Percentiles rank a stretch among this genome's conserved stretches.
Conservation (phyloP, 1,284 basidiomycete species). For the Inonotus obliquus region DNA sequence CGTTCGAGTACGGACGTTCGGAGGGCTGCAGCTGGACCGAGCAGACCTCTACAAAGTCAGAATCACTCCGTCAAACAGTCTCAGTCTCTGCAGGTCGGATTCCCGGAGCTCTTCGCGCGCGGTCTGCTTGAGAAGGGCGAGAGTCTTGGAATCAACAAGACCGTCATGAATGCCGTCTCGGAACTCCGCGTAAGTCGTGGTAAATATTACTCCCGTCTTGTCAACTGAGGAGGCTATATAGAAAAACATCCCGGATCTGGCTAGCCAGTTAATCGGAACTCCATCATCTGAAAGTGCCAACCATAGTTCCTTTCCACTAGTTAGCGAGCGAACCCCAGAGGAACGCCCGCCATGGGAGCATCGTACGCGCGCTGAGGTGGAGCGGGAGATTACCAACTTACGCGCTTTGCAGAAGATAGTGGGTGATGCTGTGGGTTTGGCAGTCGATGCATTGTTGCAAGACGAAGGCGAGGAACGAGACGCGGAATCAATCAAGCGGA, state of each 20-base stretch:
- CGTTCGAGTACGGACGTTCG: constrained; percentile 20
- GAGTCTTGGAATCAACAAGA: constrained; percentile 75
- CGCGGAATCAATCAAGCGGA: constrained; percentile 33
- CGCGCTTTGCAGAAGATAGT: constrained; percentile 52
- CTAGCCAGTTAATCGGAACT: constrained; percentile 57
- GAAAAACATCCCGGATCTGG: constrained; percentile 80
- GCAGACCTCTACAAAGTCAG: constrained; percentile 2
- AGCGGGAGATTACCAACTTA: constrained; percentile 51
- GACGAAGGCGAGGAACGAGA: constrained; percentile 44
- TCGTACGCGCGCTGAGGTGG: constrained; percentile 59
- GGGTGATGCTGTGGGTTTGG: constrained; percentile 64
- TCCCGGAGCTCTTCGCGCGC: constrained; percentile 68
- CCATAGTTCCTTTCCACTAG: constrained; percentile 52
- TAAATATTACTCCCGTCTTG: background rate
- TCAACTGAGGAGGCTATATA: constrained; percentile 27
- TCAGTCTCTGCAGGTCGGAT: constrained; percentile 41
- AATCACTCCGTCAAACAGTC: constrained; percentile 23
- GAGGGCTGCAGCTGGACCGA: constrained; percentile 7
- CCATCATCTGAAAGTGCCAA: constrained; percentile 41
- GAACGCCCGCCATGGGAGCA: constrained; percentile 65
- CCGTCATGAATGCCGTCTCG: constrained; percentile 69
- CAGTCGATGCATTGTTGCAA: constrained; percentile 61
- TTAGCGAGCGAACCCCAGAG: constrained; percentile 50
- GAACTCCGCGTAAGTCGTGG: constrained; percentile 54
- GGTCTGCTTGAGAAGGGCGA: constrained; percentile 72